phyloP scores from a whole-genome alignment of 2,329 filamentous ascomycete genomes.

The Colletotrichum simmondsii region DNA sequence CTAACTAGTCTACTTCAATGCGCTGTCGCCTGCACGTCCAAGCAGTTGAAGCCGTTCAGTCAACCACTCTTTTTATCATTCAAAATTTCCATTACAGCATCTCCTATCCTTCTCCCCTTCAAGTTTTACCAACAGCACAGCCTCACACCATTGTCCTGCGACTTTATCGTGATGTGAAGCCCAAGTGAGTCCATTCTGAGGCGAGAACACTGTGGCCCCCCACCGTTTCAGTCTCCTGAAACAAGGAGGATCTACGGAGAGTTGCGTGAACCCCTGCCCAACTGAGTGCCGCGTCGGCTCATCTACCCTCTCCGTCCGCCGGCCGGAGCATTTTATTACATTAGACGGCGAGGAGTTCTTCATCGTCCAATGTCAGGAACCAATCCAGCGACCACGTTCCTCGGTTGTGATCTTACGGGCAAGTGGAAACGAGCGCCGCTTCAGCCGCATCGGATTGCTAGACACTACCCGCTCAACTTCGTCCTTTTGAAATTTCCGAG shows the following conservation, averaged over 20 bases:
- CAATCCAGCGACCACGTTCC: not conserved
- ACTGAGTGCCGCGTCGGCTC: not conserved
- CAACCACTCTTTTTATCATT: not conserved
- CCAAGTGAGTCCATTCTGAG: constrained; percentile 6
- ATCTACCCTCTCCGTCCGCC: constrained; percentile 10
- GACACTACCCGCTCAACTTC: no score
- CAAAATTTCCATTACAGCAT: not conserved
- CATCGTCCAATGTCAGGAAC: not conserved
- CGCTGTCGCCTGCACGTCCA: not conserved
- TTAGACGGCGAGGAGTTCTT: not conserved
- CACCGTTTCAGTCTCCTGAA: constrained; percentile 33
- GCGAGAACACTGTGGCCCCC: constrained; percentile 17
- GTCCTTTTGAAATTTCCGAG: no score
- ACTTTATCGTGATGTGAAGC: not conserved
- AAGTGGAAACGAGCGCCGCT: not conserved
- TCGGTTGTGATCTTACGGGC: not conserved
- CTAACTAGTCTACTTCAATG: not conserved
- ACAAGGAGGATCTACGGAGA: constrained; percentile 24
- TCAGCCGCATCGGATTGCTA: not conserved
- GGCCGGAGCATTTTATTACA: not conserved
- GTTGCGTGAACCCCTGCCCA: constrained; percentile 4
- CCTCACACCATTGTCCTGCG: not conserved
- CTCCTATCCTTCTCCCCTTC: not conserved
- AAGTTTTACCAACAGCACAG: not conserved
- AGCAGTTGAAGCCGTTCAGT: not conserved